Conservation (phyloP, 176 grass and related monocot species). For the Carex cristatella region DNA sequence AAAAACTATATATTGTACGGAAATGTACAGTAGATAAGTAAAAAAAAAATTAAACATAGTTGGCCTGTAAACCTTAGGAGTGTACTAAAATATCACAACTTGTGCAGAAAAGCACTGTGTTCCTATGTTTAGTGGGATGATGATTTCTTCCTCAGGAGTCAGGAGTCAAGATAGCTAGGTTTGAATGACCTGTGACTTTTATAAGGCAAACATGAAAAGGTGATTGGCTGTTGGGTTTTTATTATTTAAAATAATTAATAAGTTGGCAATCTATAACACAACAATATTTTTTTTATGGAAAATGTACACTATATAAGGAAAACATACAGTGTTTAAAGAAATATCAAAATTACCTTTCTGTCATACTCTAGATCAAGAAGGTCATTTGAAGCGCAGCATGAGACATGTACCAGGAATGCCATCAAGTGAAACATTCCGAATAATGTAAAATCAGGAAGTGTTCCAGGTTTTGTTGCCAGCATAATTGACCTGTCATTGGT, state of each 20-base stretch:
- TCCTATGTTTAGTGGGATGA: neutral
- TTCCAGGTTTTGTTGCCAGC: slow-evolving; percentile 8
- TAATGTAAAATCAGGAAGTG: neutral
- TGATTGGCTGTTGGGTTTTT: neutral
- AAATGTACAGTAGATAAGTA: neutral
- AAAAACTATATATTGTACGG: no score
- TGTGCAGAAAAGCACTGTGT: neutral
- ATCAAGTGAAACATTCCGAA: neutral
- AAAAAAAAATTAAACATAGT: neutral
- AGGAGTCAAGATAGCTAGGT: neutral
- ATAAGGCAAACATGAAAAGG: neutral
- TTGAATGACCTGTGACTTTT: neutral
- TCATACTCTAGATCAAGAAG: neutral
- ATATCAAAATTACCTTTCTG: neutral
- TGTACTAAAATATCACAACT: neutral
- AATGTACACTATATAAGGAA: no score
- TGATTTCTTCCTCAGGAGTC: neutral
- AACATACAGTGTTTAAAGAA: no score
- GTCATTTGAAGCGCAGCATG: neutral
- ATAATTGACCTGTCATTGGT: neutral
- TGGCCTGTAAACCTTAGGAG: no score
- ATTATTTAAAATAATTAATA: neutral
- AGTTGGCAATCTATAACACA: neutral
- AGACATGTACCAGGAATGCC: neutral
- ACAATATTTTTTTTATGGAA: no score